phyloP scores from a whole-genome alignment of 2,329 filamentous ascomycete species.

The Cercospora janseana region DNA sequence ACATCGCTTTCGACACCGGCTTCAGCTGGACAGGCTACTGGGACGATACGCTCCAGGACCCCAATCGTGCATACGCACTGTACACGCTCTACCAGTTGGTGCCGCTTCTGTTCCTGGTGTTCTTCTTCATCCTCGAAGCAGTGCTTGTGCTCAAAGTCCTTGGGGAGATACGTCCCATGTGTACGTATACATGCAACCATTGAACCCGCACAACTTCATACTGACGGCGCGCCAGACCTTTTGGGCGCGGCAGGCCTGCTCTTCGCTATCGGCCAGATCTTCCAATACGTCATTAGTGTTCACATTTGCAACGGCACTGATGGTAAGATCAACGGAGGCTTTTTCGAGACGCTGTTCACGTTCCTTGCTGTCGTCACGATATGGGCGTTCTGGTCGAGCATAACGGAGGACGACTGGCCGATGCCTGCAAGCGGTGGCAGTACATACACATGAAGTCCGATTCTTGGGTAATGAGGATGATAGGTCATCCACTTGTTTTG shows the following conservation, averaged over 20 bases:
- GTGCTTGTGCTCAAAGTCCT: constrained; percentile 82
- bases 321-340: constrained; percentile 85
- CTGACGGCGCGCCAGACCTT: constrained; percentile 58
- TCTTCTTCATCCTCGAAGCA: constrained; percentile 79
- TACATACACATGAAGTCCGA: constrained; percentile 38
- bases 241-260: constrained; percentile 70
- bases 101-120: constrained; percentile 82
- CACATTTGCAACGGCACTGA: constrained; percentile 81
- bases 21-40: constrained; percentile 82
- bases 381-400: constrained; percentile 98
- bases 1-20: constrained; percentile 91
- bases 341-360: constrained; percentile 94
- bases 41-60: constrained; percentile 50
- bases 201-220: background rate
- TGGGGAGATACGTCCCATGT: constrained; percentile 86
- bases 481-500: constrained; percentile 4
- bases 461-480: constrained; percentile 10
- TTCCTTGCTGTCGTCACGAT: constrained; percentile 76
- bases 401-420: constrained; percentile 98
- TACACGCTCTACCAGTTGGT: constrained; percentile 92
- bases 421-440: constrained; percentile 47
- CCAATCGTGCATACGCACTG: constrained; percentile 72
- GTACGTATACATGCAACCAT: constrained; percentile 46
- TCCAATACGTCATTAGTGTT: constrained; percentile 90
- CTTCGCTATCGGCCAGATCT: constrained; percentile 90